These are phyloP conservation scores for Centrapalus pauciflorus DNA, from an alignment of 129 eudicot species.

Conservation along the genomic window DNA sequence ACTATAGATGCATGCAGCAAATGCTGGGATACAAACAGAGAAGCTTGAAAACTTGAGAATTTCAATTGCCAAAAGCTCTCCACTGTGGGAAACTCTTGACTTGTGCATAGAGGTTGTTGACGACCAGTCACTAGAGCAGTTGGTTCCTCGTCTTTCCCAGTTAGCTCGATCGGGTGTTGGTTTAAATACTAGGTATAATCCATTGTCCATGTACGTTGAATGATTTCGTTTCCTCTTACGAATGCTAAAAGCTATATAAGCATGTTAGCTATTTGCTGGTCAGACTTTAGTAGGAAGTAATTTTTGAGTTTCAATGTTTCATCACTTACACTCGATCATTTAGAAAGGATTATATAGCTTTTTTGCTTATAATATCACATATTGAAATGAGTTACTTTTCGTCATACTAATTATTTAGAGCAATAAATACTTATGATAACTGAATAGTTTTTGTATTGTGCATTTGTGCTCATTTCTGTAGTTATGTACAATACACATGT, in stretches of 20 bases:
- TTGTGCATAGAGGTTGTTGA: conserved; percentile 78
- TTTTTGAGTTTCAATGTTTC: background rate
- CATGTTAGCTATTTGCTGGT: background rate
- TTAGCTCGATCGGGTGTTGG: conserved; percentile 95
- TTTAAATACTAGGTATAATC: conserved; percentile 73
- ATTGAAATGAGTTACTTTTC: background rate
- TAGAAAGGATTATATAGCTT: background rate
- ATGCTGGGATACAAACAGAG: conserved; percentile 88
- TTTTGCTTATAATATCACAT: background rate
- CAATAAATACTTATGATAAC: background rate
- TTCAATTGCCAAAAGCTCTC: conserved; percentile 91
- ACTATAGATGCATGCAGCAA: conserved; percentile 84
- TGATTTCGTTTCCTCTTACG: background rate
- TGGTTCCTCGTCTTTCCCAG: conserved; percentile 93
- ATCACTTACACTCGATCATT: background rate
- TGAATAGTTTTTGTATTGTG: background rate
- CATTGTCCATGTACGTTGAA: background rate
- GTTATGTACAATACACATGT: background rate
- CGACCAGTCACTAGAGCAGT: conserved; percentile 61
- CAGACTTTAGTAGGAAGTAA: background rate
- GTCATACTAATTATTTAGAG: background rate
- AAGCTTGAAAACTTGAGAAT: conserved; percentile 90
- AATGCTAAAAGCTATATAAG: background rate
- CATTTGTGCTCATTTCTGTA: background rate
- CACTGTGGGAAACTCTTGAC: conserved; percentile 97